phyloP scores from a whole-genome alignment of 2,329 filamentous ascomycete species.

The Huntiella savannae region DNA sequence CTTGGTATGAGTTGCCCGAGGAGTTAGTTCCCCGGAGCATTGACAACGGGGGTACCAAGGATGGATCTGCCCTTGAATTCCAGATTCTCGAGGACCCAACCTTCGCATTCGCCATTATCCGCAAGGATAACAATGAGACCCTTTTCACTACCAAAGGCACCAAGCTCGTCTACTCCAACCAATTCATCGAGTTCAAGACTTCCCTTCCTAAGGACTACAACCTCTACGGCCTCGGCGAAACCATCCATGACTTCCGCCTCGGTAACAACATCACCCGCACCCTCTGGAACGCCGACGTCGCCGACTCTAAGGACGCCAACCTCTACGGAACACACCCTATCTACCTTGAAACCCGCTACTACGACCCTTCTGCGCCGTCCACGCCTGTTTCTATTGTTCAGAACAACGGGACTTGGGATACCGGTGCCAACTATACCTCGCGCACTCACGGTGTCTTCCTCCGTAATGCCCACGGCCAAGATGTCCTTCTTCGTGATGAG shows the following conservation, averaged over 20 bases:
- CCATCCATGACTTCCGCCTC: conserved; percentile 51
- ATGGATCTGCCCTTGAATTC: conserved; percentile 34
- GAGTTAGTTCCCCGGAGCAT: conserved; percentile 38
- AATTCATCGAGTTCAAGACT: conserved; percentile 54
- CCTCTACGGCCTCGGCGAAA: conserved; percentile 55
- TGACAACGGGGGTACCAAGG: conserved; percentile 54
- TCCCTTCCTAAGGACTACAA: conserved; percentile 52
- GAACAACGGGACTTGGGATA: conserved; percentile 13
- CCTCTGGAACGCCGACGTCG: conserved; percentile 46
- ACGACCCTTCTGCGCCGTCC: conserved; percentile 27
- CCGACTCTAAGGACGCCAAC: conserved; percentile 45
- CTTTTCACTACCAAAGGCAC: conserved; percentile 48
- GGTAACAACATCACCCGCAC: conserved; percentile 51
- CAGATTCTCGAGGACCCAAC: conserved; percentile 34
- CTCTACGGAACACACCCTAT: conserved; percentile 62
- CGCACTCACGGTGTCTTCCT: conserved; percentile 61
- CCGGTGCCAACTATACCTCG: conserved; percentile 37
- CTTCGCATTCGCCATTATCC: conserved; percentile 48
- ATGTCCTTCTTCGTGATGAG: conserved; percentile 43
- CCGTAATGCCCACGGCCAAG: conserved; percentile 59
- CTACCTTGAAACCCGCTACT: conserved; percentile 66
- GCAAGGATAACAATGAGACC: conserved; percentile 40
- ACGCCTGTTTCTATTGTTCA: conserved; percentile 32
- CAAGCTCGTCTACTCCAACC: conserved; percentile 53
- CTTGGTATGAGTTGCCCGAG: conserved; percentile 49